Evolutionary conservation across 495 filamentous ascomycete species (phyloP), one percentile per base, ranked within the genome.

Genomic region (Lasiosphaeria miniovina): DNA sequence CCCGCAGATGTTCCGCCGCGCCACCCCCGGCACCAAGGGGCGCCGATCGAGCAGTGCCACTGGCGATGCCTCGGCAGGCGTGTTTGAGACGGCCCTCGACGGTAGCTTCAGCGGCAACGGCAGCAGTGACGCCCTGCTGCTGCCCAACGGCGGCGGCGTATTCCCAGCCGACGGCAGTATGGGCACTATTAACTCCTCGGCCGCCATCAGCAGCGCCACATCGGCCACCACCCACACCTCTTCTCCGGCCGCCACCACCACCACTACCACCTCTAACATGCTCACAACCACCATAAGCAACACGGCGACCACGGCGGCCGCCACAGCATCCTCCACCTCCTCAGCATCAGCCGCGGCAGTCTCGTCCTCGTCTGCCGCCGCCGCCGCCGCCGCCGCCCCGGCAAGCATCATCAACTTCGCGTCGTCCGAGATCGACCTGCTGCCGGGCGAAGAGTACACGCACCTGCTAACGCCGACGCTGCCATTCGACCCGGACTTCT

Each of bases 401-500:
- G 73, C 72, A 1, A 69, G 69, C 40, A 72, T 79, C 9, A 80
- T 79, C 61, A 74, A 74, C 55, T 81, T 80, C 52, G 77, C 55
- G 63, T 71, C 67, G 50, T 70, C 62, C 57, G 80, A 72, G 66
- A 76, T 71, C 0, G 82, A 84, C 40, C 69, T 84, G 8, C 57
- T 84, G 3, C 80, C 82, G 0, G 83, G 89, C 14, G 93, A 96
- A 71, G 88, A 92, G 66, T 99, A 97, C 63, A 85, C 85, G 0
- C 87, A 93, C 71, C 84, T 99, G 6, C 77, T 94, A 1, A 98
- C 92, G 4, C 95, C 95, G 0, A 87, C 86, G n/a, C 76, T 98
- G 53, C 94, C 94, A 0, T 99, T 99, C 67, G 94, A 98, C 52
- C 93, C 93, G 9, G 94, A 99, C 73, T 99, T 96, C 68, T 95